A percentile compares a stretch with the other conserved stretches of the same genome.
These are phyloP conservation scores for Tetradesmus lagerheimii DNA, from an alignment of 139 green algal species.

Conservation along the genomic window DNA sequence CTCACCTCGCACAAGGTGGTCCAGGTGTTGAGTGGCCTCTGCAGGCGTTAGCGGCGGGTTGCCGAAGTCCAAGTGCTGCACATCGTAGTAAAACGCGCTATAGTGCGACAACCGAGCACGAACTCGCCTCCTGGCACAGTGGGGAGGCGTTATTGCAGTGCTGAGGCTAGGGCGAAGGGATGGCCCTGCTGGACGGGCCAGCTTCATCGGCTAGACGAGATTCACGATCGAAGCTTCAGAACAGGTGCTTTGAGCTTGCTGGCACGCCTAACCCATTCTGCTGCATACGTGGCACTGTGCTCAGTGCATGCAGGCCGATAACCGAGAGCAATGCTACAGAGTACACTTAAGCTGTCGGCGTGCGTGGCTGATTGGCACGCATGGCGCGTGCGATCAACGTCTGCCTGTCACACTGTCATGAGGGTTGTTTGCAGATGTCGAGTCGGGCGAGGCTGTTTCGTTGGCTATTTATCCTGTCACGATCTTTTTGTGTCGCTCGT, in stretches of 20 bases:
- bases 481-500: no score
- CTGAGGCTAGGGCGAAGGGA: not conserved
- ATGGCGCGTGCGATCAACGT: not conserved
- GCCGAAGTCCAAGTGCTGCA: not conserved
- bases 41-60: not conserved
- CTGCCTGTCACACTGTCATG: not conserved
- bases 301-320: not conserved
- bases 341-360: not conserved
- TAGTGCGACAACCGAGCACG: conserved; percentile 28
- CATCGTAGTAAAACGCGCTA: conserved; percentile 23
- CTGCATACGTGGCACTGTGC: not conserved
- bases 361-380: not conserved
- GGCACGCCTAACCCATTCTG: not conserved
- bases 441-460: not conserved
- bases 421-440: not conserved
- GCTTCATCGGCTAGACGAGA: not conserved
- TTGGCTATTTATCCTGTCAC: no score
- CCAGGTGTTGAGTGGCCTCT: conserved; percentile 20
- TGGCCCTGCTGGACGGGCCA: not conserved
- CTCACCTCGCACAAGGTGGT: conserved; percentile 35
- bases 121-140: not conserved
- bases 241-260: not conserved
- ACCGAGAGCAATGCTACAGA: not conserved
- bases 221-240: not conserved
- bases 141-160: conserved; percentile 29